Percentiles rank a stretch among this genome's conserved stretches.
Evolutionary conservation across 768 basidiomycete species (phyloP).

Genomic region (Amanita inopinata): DNA sequence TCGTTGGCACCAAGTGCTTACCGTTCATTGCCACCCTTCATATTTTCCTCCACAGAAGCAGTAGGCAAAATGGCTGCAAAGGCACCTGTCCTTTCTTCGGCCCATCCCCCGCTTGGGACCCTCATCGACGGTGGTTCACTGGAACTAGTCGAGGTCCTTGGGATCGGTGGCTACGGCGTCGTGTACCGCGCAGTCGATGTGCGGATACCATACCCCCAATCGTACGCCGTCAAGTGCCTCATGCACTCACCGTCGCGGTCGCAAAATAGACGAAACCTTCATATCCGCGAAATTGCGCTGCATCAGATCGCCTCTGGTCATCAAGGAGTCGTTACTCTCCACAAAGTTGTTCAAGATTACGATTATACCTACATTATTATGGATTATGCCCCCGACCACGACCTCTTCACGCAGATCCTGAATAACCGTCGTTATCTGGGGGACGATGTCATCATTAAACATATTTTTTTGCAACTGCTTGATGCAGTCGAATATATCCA

Average conservation of each 20-base stretch:
- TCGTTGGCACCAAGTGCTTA: constrained; percentile 1
- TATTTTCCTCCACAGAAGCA: background rate
- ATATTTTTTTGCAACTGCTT: constrained; percentile 87
- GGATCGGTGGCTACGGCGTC: constrained; percentile 90
- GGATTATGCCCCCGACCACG: constrained; percentile 87
- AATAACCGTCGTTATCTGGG: constrained; percentile 73
- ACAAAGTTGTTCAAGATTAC: constrained; percentile 79
- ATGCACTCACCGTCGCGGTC: constrained; percentile 36
- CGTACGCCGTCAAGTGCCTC: constrained; percentile 90
- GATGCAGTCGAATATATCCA: constrained; percentile 94
- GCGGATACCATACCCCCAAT: constrained; percentile 35
- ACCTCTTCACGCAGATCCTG: constrained; percentile 87
- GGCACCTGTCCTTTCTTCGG: constrained; percentile 2
- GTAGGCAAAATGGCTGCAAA: background rate
- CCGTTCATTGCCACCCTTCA: background rate
- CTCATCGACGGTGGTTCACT: constrained; percentile 76
- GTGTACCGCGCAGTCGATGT: constrained; percentile 83
- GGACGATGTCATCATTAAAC: constrained; percentile 74
- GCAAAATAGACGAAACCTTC: constrained; percentile 56
- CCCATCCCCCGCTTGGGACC: constrained; percentile 56
- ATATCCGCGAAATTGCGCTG: constrained; percentile 81
- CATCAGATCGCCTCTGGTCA: constrained; percentile 70
- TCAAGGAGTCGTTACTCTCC: constrained; percentile 78
- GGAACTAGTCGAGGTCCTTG: constrained; percentile 79
- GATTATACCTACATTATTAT: constrained; percentile 83